These are phyloP conservation scores for Plasmodium vivax DNA, from an alignment of 169 alveolate genomes.

Conservation along the genomic window DNA sequence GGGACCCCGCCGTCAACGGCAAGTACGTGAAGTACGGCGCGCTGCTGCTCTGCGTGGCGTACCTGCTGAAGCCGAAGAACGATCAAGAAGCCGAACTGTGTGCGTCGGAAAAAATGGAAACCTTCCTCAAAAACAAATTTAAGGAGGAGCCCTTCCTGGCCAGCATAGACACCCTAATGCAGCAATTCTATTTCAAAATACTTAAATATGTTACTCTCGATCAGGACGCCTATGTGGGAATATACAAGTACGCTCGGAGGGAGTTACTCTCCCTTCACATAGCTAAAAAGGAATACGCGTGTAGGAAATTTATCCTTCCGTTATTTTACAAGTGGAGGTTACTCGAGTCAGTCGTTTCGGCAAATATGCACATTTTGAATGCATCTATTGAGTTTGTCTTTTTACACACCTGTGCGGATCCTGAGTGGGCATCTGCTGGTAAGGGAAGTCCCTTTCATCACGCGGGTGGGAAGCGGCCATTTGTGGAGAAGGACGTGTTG, in stretches of 20 bases:
- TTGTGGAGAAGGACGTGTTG: not conserved
- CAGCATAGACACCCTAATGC: constrained; percentile 65
- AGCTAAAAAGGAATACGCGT: constrained; percentile 23
- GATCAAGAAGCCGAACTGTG: constrained; percentile 53
- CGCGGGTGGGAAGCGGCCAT: not conserved
- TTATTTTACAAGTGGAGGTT: constrained; percentile 50
- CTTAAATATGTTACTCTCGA: constrained; percentile 42
- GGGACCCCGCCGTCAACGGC: constrained; percentile 19
- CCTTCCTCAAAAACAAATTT: constrained; percentile 18
- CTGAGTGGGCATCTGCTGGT: not conserved
- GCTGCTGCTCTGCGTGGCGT: constrained; percentile 39
- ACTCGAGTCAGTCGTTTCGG: not conserved
- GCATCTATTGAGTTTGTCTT: constrained; percentile 16
- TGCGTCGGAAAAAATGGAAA: constrained; percentile 41
- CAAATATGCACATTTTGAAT: constrained; percentile 26
- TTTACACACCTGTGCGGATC: not conserved
- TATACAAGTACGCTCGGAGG: constrained; percentile 25
- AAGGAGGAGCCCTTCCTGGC: constrained; percentile 30
- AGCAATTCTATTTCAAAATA: constrained; percentile 57
- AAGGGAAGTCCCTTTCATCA: not conserved
- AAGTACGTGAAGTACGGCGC: constrained; percentile 37
- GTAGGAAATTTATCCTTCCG: constrained; percentile 32
- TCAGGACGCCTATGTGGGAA: constrained; percentile 28
- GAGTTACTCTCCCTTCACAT: constrained; percentile 24
- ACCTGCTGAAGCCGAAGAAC: constrained; percentile 48